Base-by-base conservation (phyloP, 495 filamentous ascomycete species). In the Pseudoneurospora amorphoporcata region DNA sequence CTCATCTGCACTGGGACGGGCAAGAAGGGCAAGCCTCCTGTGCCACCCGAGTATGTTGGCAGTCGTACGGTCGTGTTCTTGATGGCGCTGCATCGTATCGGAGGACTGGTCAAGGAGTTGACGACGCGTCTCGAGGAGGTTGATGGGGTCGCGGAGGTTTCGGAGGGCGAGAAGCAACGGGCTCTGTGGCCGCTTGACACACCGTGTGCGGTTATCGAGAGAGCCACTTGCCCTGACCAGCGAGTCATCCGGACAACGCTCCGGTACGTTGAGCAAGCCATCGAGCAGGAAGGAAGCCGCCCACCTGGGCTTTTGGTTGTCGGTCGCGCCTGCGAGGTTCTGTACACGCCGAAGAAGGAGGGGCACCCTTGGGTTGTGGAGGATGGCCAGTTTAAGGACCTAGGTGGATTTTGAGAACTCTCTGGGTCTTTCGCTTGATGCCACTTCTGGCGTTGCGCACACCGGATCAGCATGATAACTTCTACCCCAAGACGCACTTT, bases 1-100 rank as follows among this genome's bases (percentile, higher is more conserved):
- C 84, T 99, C 19, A 87, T 99, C 32, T 97, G 95, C 79, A 99
- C 95, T 0, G 96, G 96, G 3, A 98, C 96, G 0, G 95, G 95
- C 12, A 87, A 95, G 76, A 96, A 95, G 83, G 95, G 96, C n/a
- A 90, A 88, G 71, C 84, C 92, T 3, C 92, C 93, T 0, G 84
- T 87, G 29, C 93, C 93, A 47, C 96, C 95, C 0, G 89, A 90
- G 74, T 97, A 89, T 77, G 88, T 94, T 3, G 79, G 82, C 0
- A 91, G 87, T 3, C 86, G 94, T 72, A 99, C 95, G 0, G 92
- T 94, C 5, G 91, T 99, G n/a, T 97, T 98, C 71, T 81, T 99
- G 38, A 99, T 99, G 95, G 92, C 94, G 39, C 82, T 99, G 72
- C 95, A 99, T 83, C 88, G 95, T 17, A 87, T 99, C 1, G 85